Evolutionary conservation across 805 yeast genomes (phyloP).

Genomic region (Candida railenensis): DNA sequence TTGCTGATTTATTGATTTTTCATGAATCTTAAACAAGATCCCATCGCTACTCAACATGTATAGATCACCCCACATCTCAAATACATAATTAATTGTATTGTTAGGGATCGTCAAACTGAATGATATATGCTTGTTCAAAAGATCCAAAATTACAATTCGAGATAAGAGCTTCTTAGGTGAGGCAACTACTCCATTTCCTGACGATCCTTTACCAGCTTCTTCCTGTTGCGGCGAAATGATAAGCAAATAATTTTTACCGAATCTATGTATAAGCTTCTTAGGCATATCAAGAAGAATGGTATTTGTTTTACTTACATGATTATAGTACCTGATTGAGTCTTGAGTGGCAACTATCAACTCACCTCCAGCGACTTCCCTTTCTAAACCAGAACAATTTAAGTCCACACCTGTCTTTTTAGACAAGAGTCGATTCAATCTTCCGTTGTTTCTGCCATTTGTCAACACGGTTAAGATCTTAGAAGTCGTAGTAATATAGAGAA

Average conservation of each 20-base stretch:
- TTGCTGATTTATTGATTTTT: slow-evolving; percentile 65
- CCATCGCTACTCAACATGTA: slow-evolving; percentile 76
- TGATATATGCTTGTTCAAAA: slow-evolving; percentile 65
- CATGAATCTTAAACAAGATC: slow-evolving; percentile 62
- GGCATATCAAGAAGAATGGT: slow-evolving; percentile 56
- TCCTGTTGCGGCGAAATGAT: slow-evolving; percentile 50
- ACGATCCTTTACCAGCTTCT: slow-evolving; percentile 8
- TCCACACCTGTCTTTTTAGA: slow-evolving; percentile 49
- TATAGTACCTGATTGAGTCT: slow-evolving; percentile 65
- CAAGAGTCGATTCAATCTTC: slow-evolving; percentile 52
- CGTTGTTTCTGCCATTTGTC: slow-evolving; percentile 77
- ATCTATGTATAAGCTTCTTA: slow-evolving; percentile 51
- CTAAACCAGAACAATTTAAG: slow-evolving; percentile 35
- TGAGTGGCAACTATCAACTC: slow-evolving; percentile 64
- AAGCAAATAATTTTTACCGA: slow-evolving; percentile 52
- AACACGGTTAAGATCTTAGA: slow-evolving; percentile 67
- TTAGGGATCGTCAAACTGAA: slow-evolving; percentile 68
- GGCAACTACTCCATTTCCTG: slow-evolving; percentile 1
- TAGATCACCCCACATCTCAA: slow-evolving; percentile 55
- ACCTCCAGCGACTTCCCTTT: slow-evolving; percentile 25
- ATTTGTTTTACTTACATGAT: slow-evolving; percentile 50
- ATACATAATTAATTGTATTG: slow-evolving; percentile 53
- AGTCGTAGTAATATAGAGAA: slow-evolving; percentile 72
- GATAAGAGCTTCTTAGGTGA: slow-evolving; percentile 22
- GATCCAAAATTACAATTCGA: slow-evolving; percentile 66